Base-by-base conservation (phyloP, 2,329 filamentous ascomycete genomes). In the Verticillium klebahnii region DNA sequence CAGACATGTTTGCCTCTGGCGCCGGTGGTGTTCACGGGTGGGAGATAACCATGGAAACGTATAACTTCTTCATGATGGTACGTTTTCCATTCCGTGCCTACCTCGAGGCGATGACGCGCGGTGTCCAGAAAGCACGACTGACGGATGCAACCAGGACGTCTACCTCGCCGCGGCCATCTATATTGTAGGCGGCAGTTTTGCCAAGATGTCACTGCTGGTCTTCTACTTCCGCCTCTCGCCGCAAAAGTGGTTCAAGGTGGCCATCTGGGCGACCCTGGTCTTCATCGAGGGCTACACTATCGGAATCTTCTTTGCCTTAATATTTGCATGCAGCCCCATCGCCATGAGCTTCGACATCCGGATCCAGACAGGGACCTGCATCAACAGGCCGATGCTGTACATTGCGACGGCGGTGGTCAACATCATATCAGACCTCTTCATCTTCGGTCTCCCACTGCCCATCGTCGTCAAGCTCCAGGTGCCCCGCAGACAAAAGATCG, bases 321-420 rank as follows among this genome's bases (percentile, higher is more conserved):
- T 77, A 19, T 74, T 79, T 40, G 71, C 74, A 1, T 79, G 77
- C 64, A 63, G 61, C 0, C 77, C 77, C 0, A 63, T 78, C 15
- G 63, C 66, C 6, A 71, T 66, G 17, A 67, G 67, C 11, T 79
- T 72, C 69, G 69, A 77, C 34, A 55, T 70, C 0, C 65, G 61
- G 2, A 64, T 72, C 5, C 64, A 62, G 54, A 70, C 54, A 63
- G 79, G 64, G 62, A 68, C 57, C n/a, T 84, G 81, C 62, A 71
- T 84, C 50, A 71, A 80, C 57, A 73, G 76, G 25, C 74, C 78
- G 17, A 70, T 74, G 1, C 75, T 83, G 34, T 83, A 82, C 66
- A 77, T 83, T 34, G 73, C 77, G 37, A 82, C 81, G 15, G 79
- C 80, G 0, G 76, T 74, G 3, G 70, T 79, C 19, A 82, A 82